Evolutionary conservation across 441 rosid species (phyloP).

Genomic region (Metrosideros polymorpha): DNA sequence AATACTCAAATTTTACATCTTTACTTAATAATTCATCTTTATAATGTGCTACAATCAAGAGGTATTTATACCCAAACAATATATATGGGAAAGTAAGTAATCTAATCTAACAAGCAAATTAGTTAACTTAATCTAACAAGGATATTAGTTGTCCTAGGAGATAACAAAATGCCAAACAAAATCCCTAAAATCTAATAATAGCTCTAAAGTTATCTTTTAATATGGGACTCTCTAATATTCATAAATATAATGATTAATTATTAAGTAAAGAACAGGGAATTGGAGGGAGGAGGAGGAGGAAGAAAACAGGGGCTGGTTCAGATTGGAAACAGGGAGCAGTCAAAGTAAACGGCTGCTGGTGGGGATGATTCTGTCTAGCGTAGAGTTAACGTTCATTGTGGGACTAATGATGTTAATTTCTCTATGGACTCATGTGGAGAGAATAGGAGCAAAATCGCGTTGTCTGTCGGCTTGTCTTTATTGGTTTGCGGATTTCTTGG

Average conservation of each 20-base stretch:
- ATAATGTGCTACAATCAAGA: too few species aligned
- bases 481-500: neutral
- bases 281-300: neutral
- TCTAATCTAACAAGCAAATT: too few species aligned
- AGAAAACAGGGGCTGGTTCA: too few species aligned
- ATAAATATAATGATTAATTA: neutral
- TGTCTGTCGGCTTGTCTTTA: neutral
- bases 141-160: too few species aligned
- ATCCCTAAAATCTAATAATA: neutral
- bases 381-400: neutral
- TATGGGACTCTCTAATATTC: too few species aligned
- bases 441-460: neutral
- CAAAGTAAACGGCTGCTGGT: neutral
- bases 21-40: too few species aligned
- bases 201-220: too few species aligned
- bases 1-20: too few species aligned
- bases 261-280: neutral
- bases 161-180: neutral
- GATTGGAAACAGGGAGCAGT: too few species aligned
- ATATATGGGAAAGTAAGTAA: too few species aligned
- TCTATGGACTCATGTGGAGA: neutral
- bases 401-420: neutral
- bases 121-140: too few species aligned
- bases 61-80: too few species aligned
- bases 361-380: neutral